Evolutionary conservation across 2,329 filamentous ascomycete genomes (phyloP).

Genomic region (Sclerotinia glacialis): DNA sequence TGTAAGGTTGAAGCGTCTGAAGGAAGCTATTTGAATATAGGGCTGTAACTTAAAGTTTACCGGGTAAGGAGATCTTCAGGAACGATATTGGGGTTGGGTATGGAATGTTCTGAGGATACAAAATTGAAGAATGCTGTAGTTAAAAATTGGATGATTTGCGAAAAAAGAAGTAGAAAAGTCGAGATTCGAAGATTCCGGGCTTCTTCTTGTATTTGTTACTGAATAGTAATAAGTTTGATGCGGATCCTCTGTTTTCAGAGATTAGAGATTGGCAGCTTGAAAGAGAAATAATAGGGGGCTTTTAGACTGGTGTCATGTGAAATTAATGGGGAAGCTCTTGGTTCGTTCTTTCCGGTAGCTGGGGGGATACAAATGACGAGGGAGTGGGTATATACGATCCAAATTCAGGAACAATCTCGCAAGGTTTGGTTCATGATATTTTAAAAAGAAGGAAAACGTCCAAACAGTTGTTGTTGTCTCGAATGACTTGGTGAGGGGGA

Average conservation of each 20-base stretch:
- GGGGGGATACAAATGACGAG: slow-evolving; percentile 14
- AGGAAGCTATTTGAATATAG: slow-evolving; percentile 12
- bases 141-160: neutral
- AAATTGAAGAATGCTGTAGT: neutral
- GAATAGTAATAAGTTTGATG: slow-evolving; percentile 15
- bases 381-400: slow-evolving; percentile 2
- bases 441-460: slow-evolving; percentile 7
- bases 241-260: slow-evolving; percentile 15
- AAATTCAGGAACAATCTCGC: neutral
- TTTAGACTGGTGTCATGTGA: slow-evolving; percentile 14
- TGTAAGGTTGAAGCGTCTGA: neutral
- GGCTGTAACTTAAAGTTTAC: neutral
- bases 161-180: slow-evolving; percentile 3
- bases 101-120: neutral
- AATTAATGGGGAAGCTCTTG: slow-evolving; percentile 14
- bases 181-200: neutral
- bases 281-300: slow-evolving; percentile 16
- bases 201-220: slow-evolving; percentile 16
- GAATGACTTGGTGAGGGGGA: neutral
- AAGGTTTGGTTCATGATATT: neutral
- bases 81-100: slow-evolving; percentile 1
- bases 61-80: slow-evolving; percentile 7
- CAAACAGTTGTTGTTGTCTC: neutral
- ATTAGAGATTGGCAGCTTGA: slow-evolving; percentile 8
- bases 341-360: neutral